Conservation (phyloP, 2,329 filamentous ascomycete species). For the Trichoderma polysporum region DNA sequence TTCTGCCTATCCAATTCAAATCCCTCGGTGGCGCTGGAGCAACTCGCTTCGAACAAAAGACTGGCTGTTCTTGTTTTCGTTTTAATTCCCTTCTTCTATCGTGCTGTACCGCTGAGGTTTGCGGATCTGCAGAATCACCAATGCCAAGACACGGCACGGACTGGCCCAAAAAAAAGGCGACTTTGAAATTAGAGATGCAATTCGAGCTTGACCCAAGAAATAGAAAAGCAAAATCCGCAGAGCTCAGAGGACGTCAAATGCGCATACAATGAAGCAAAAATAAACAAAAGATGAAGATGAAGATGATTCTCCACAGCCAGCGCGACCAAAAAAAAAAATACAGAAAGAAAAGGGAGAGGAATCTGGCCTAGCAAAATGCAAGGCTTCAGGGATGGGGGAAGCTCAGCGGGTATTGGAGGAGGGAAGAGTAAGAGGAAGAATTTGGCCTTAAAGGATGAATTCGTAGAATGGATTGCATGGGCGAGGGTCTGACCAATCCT, state of each 20-base stretch:
- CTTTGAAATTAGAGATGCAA: neutral
- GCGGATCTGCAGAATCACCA: slow-evolving; percentile 5
- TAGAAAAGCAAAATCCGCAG: neutral
- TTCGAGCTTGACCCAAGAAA: neutral
- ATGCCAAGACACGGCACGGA: slow-evolving; percentile 7
- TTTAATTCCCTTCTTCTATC: neutral
- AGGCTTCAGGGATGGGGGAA: neutral
- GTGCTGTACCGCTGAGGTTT: neutral
- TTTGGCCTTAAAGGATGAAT: neutral
- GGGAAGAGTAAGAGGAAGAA: neutral
- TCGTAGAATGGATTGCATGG: too few relatives aligned
- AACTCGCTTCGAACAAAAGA: neutral
- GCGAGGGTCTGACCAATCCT: neutral
- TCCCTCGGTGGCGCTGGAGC: neutral
- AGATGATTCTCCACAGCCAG: neutral
- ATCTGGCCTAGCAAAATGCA: neutral
- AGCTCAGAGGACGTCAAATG: neutral
- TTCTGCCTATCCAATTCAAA: neutral
- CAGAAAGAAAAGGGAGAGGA: slow-evolving; percentile 8
- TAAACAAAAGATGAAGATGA: neutral
- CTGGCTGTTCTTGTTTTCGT: neutral
- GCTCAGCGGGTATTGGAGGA: neutral
- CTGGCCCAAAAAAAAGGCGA: neutral
- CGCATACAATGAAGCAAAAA: neutral
- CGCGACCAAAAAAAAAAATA: neutral